Conservation (phyloP, 768 basidiomycete genomes). For the Amanita muscaria region DNA sequence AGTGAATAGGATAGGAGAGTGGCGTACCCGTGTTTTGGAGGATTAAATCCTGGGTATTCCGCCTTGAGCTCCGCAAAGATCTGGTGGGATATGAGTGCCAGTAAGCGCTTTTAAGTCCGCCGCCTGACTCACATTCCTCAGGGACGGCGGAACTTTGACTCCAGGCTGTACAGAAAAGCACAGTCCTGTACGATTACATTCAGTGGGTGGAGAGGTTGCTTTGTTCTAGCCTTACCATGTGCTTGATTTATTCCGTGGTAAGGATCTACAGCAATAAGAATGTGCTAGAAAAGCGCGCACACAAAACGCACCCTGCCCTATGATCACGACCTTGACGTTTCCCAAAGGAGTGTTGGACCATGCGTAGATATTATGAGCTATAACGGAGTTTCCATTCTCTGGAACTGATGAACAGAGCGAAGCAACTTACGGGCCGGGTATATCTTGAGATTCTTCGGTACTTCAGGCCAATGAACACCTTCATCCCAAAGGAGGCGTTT, state of each 20-base stretch:
- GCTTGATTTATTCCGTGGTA: conserved; percentile 78
- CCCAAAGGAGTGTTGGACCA: conserved; percentile 88
- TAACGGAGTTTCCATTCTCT: neutral
- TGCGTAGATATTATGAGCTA: conserved; percentile 77
- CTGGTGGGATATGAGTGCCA: conserved; percentile 26
- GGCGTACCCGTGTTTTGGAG: conserved; percentile 77
- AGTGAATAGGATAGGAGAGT: conserved; percentile 4
- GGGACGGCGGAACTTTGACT: conserved; percentile 67
- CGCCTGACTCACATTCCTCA: conserved; percentile 56
- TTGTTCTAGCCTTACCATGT: conserved; percentile 47
- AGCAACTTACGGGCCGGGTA: conserved; percentile 70
- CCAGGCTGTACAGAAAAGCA: conserved; percentile 88
- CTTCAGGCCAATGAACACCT: conserved; percentile 48
- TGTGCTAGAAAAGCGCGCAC: neutral
- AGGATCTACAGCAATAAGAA: conserved; percentile 41
- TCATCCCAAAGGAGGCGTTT: conserved; percentile 64
- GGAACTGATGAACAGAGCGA: neutral
- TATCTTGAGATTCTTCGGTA: conserved; percentile 40
- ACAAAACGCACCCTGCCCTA: conserved; percentile 50
- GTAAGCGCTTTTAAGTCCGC: neutral
- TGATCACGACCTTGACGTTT: conserved; percentile 79
- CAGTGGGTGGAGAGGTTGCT: conserved; percentile 6
- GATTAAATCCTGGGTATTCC: conserved; percentile 72
- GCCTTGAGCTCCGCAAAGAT: conserved; percentile 83
- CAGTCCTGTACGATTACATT: conserved; percentile 43